Conservation (phyloP, 768 basidiomycete genomes). For the Gymnopilus dilepis region DNA sequence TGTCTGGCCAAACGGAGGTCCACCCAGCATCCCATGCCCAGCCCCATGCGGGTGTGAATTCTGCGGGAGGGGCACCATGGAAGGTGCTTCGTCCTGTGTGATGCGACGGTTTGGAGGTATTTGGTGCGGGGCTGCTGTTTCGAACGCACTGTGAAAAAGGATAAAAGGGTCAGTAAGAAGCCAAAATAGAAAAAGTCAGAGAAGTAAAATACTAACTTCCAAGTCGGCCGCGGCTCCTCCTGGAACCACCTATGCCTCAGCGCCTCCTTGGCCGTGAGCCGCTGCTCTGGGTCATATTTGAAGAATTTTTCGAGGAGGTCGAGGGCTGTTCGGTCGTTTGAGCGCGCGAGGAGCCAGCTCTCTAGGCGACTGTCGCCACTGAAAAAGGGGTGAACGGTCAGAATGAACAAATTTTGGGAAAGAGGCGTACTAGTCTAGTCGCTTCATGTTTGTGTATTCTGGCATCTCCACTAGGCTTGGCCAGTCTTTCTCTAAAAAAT, state of each 20-base stretch:
- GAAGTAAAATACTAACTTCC: slow-evolving; percentile 64
- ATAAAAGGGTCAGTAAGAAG: slow-evolving; percentile 3
- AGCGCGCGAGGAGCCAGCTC: slow-evolving; percentile 78
- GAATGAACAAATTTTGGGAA: background rate
- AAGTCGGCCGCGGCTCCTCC: slow-evolving; percentile 85
- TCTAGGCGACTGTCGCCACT: slow-evolving; percentile 60
- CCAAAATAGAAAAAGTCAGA: background rate
- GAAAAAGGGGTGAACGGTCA: background rate
- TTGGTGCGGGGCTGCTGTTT: slow-evolving; percentile 63
- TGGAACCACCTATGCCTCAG: slow-evolving; percentile 90
- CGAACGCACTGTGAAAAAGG: slow-evolving; percentile 79
- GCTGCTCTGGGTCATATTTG: slow-evolving; percentile 86
- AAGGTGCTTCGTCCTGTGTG: slow-evolving; percentile 90
- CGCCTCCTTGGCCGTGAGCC: slow-evolving; percentile 84
- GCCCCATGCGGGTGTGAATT: slow-evolving; percentile 51
- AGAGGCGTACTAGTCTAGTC: slow-evolving; percentile 68
- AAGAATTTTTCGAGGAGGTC: slow-evolving; percentile 89
- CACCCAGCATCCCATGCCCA: slow-evolving; percentile 41
- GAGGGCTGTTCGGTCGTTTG: slow-evolving; percentile 66
- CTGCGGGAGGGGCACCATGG: slow-evolving; percentile 74
- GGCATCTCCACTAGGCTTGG: slow-evolving; percentile 84
- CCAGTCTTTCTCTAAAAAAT: slow-evolving; percentile 78
- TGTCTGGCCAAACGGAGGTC: slow-evolving; percentile 51
- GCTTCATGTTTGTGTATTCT: slow-evolving; percentile 84
- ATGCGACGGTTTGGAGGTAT: slow-evolving; percentile 88